Base-by-base conservation (phyloP, 805 yeast species). In the Yarrowia sp. region DNA sequence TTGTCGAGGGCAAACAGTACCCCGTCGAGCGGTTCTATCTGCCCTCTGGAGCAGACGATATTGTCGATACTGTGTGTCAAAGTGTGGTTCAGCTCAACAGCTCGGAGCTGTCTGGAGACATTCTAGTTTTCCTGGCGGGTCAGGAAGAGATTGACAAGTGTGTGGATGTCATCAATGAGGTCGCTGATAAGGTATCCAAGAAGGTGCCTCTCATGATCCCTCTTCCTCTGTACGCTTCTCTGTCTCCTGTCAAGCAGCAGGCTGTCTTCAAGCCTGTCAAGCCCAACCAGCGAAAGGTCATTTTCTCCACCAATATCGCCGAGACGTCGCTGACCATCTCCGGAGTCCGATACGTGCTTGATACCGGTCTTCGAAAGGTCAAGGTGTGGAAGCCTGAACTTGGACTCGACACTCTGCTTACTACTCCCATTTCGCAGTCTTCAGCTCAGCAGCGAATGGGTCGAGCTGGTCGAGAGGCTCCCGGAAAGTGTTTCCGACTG, bases 381-480 rank as follows among this genome's bases (percentile, higher is more conserved):
- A 90, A 93, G 69, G 96, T 93, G 0, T 93, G 98, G 96, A 85
- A 95, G 70, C 96, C 93, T 71, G 92, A 88, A 69, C 78, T 95
- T 41, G 98, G 98, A 0, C 81, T 95, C 35, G 93, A 97, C n/a
- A 89, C 98, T 0, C 82, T 95, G 71, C 78, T 95, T 61, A 92
- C 97, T 0, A 91, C 95, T 0, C 95, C 99, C 1, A 87, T 95
- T 22, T 92, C 98, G 0, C 90, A 89, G 71, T 96, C 98, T 0
- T 89, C 96, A 41, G 99, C 98, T 0, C 84, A 89, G 36, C 99
- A 95, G 78, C 81, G 99, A 76, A 86, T 92, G 51, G 99, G 99
- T 74, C 89, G 99, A 81, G 98, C 99, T n/a, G 99, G 99, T 67
- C 90, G 99, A 84, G 98, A 95, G 77, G 82, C 85, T 17, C 84